Percentiles rank a stretch among this genome's conserved stretches.
Evolutionary conservation across 2,329 filamentous ascomycete genomes (phyloP).

Genomic region (Teratosphaeria destructans): DNA sequence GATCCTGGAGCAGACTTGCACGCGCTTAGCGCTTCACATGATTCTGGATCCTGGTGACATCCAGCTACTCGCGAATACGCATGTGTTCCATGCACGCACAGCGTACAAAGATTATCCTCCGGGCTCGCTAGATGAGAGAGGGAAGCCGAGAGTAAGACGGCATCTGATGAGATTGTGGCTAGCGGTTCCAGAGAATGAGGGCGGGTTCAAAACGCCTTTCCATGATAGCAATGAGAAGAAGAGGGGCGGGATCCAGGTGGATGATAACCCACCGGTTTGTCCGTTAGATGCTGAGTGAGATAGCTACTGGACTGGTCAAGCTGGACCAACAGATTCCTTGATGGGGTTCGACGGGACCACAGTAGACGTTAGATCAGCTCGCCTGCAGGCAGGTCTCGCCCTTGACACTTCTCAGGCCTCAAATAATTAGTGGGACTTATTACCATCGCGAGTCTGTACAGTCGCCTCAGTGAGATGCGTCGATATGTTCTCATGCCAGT

Average conservation of each 20-base stretch:
- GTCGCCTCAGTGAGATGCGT: background rate
- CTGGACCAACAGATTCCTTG: background rate
- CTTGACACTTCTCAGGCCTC: too few relatives aligned
- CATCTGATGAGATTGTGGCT: constrained; percentile 81
- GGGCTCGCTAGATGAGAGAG: constrained; percentile 1
- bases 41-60: constrained; percentile 78
- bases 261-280: constrained; percentile 64
- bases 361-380: too few relatives aligned
- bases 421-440: background rate
- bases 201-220: constrained; percentile 77
- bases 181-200: constrained; percentile 68
- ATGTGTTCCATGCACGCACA: constrained; percentile 72
- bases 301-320: background rate
- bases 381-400: too few relatives aligned
- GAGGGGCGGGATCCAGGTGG: constrained; percentile 78
- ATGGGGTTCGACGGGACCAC: background rate
- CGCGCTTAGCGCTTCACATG: constrained; percentile 69
- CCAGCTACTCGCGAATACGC: constrained; percentile 72
- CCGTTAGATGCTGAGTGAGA: constrained; percentile 63
- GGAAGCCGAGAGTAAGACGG: constrained; percentile 52
- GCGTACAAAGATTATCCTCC: constrained; percentile 64
- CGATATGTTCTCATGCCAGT: too few relatives aligned
- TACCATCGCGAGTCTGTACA: background rate
- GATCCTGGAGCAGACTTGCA: constrained; percentile 66
- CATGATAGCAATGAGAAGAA: constrained; percentile 75